These are phyloP conservation scores for Russula sp. DNA, from an alignment of 768 basidiomycete species.

Conservation along the genomic window DNA sequence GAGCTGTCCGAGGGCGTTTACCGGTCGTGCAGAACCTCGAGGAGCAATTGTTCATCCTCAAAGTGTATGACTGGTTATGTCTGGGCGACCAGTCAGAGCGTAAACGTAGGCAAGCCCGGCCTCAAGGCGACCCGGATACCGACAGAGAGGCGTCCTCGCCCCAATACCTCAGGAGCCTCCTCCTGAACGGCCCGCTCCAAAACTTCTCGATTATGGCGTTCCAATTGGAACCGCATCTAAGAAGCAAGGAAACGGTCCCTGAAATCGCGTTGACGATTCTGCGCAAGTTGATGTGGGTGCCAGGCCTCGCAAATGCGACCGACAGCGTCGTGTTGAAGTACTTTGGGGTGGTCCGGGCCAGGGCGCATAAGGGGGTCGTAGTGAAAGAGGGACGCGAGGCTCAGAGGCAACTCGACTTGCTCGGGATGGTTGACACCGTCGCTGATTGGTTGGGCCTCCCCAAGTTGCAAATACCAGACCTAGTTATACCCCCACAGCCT, in stretches of 20 bases:
- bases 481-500: background rate
- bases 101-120: background rate
- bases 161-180: background rate
- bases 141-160: background rate
- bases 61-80: background rate
- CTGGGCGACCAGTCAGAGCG: background rate
- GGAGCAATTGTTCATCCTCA: background rate
- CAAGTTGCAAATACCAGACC: background rate
- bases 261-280: background rate
- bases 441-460: background rate
- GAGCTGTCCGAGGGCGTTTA: background rate
- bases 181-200: background rate
- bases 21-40: background rate
- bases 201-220: slow-evolving; percentile 1
- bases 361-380: background rate
- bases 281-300: background rate
- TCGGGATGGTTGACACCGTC: background rate
- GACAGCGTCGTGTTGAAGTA: background rate
- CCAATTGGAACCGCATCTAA: background rate
- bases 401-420: background rate
- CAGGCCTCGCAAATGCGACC: background rate
- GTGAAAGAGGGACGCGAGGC: background rate
- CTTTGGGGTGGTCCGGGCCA: background rate
- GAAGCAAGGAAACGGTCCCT: background rate
- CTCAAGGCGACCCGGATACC: background rate